These are phyloP conservation scores for Pistacia integerrima DNA, from an alignment of 345 rosid species.

Conservation along the genomic window DNA sequence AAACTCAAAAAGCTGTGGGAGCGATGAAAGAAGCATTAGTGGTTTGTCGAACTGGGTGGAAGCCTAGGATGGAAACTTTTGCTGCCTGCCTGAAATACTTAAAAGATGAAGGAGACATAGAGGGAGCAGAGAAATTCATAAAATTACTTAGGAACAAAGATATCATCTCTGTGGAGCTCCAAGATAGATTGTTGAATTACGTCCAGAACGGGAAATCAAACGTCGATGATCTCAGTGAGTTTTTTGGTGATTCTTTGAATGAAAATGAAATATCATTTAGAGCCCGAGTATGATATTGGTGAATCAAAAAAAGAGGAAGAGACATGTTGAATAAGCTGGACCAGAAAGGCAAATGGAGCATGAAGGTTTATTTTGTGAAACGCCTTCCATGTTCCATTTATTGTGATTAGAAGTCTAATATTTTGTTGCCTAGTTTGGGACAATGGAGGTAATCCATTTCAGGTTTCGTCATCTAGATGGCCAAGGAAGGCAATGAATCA, in stretches of 20 bases:
- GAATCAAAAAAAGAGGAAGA: no score
- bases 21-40: constrained; percentile 34
- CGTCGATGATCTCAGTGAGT: not conserved
- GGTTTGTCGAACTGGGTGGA: constrained; percentile 17
- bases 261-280: constrained; percentile 3
- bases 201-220: not conserved
- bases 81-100: constrained; percentile 32
- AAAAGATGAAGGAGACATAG: constrained; percentile 23
- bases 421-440: no score
- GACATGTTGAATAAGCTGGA: no score
- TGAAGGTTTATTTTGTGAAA: no score
- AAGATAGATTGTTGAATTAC: constrained; percentile 23
- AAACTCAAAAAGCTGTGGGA: constrained; percentile 28
- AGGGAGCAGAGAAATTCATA: constrained; percentile 28
- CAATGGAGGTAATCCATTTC: no score
- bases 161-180: constrained; percentile 23
- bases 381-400: no score
- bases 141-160: constrained; percentile 18
- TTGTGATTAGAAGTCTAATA: no score
- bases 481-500: no score
- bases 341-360: no score
- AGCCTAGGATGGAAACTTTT: constrained; percentile 18
- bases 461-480: no score
- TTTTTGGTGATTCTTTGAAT: not conserved
- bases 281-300: not conserved